Percentiles rank a stretch among this genome's conserved stretches.
These are phyloP conservation scores for Kalanchoe fedtschenkoi DNA, from an alignment of 164 flowering plant genomes.

Conservation along the genomic window DNA sequence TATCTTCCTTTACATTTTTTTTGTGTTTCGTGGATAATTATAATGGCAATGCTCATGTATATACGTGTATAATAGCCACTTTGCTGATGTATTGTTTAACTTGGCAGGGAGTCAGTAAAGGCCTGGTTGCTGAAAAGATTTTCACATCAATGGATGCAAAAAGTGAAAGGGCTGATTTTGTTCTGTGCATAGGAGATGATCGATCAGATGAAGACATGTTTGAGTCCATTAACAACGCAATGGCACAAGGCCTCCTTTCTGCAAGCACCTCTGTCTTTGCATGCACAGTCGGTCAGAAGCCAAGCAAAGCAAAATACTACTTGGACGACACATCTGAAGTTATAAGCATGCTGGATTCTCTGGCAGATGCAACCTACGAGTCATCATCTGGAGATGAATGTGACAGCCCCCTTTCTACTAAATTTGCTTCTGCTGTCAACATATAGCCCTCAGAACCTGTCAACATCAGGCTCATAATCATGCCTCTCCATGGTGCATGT, in stretches of 20 bases:
- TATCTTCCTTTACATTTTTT: no score
- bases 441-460: no score
- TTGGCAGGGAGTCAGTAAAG: conserved; percentile 44
- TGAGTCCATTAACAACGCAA: conserved; percentile 24
- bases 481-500: no score
- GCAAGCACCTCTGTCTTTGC: conserved; percentile 30
- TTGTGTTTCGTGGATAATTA: no score
- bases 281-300: no score
- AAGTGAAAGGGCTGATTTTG: conserved; percentile 30
- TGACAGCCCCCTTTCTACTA: conserved; percentile 8
- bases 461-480: no score
- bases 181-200: conserved; percentile 45
- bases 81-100: neutral
- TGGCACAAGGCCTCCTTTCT: conserved; percentile 20
- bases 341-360: conserved; percentile 30
- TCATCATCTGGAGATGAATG: conserved; percentile 13
- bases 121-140: conserved; percentile 34
- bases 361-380: conserved; percentile 26
- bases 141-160: conserved; percentile 26
- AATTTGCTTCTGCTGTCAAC: no score
- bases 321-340: conserved; percentile 46
- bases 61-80: no score
- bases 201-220: conserved; percentile 57
- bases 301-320: no score
- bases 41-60: no score